Evolutionary conservation across 345 rosid genomes (phyloP), one percentile per base, ranked within the genome.

Genomic region (Brassica rapa): DNA sequence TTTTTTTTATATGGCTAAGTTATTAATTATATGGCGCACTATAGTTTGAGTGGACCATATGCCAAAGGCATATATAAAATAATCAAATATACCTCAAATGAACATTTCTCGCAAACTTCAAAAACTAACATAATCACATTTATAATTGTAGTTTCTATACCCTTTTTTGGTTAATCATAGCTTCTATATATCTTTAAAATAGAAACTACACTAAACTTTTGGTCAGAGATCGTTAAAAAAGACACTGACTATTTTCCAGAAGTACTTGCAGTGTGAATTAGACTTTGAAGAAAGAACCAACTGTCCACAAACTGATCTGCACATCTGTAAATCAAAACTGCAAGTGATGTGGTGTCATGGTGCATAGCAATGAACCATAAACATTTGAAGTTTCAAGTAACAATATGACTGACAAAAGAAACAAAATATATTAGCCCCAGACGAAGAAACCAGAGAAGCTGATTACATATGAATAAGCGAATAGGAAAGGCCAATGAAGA

Each of bases 21-120:
- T 51, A 51, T 51, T 51, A 51, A 51, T 51, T 51, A 51, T 27
- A 61, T 60, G 53, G 37, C 37, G 37, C 29, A 14, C 62, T 61
- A 35, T 35, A 1, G 7, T 62, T 62, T 62, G 23, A 70, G 62
- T 53, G 21, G 56, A 43, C 68, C 49, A 56, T 29, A 29, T 1
- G 43, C 43, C n/a, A 66, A 51, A 51, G 57, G 57, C 57, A 51
- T 8, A 51, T 46, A 51, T 21, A 51, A 11, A n/a, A n/a, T 39
- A 39, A 39, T 39, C 46, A 39, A 39, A 39, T 51, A 51, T 43
- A 49, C 23, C 27, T 66, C 30, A 16, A 59, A 39, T 3, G 0
- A 49, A 73, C 51, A 63, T 7, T 16, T 53, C 21, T 53, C 60
- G 24, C 60, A 16, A 61, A 61, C 64, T 57, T 23, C 62, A 60